phyloP scores from a whole-genome alignment of 345 rosid genomes.

The Eucalyptus tenuipes region DNA sequence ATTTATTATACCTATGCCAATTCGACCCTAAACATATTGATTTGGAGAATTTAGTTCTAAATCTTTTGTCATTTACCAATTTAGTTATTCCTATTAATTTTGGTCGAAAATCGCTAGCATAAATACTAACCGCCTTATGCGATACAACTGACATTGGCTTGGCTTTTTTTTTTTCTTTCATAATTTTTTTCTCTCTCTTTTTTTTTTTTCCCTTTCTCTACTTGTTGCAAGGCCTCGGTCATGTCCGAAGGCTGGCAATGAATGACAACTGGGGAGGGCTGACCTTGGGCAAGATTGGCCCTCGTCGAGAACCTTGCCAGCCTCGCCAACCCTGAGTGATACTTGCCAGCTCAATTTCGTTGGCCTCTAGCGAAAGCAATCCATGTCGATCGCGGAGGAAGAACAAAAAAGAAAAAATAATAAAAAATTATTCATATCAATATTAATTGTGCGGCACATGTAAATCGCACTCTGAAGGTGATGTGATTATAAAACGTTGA shows the following conservation, averaged over 20 bases:
- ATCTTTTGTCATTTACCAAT: neutral
- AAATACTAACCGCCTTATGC: rapidly evolving
- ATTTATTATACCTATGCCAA: neutral
- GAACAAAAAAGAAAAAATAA: no score
- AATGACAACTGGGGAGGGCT: neutral
- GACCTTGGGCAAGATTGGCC: neutral
- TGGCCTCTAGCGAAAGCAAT: neutral
- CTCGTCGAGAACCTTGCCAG: neutral
- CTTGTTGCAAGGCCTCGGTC: rapidly evolving
- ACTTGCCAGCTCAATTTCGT: rapidly evolving
- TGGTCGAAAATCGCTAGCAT: rapidly evolving
- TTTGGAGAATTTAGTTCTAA: neutral
- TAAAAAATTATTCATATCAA: neutral
- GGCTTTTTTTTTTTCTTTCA: no score
- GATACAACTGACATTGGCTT: rapidly evolving
- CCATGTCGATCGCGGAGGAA: neutral
- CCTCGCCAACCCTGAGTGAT: no score
- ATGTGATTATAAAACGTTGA: neutral
- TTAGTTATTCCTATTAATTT: neutral
- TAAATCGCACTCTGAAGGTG: neutral
- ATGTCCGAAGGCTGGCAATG: rapidly evolving
- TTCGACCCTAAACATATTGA: neutral
- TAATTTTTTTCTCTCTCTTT: no score
- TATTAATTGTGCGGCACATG: neutral
- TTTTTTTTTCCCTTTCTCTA: neutral